Conservation (phyloP, 805 yeast genomes). For the Starmerella roubikii region DNA sequence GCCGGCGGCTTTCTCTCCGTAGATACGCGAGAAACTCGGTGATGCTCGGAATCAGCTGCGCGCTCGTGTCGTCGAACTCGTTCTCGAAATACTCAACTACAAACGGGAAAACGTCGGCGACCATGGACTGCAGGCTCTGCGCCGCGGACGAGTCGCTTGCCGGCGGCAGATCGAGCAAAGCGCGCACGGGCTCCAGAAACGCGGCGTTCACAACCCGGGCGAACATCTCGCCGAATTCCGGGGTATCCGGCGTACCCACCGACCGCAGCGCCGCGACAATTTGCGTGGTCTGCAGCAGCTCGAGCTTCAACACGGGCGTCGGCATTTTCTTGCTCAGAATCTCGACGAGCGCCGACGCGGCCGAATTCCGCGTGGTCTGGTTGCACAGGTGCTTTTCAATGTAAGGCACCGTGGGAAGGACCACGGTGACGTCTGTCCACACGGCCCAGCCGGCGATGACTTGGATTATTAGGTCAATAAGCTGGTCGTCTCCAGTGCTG, state of each 20-base stretch:
- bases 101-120: slow-evolving; percentile 57
- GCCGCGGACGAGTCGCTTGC: slow-evolving; percentile 1
- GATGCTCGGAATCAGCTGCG: slow-evolving; percentile 70
- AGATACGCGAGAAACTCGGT: slow-evolving; percentile 58
- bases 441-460: slow-evolving; percentile 76
- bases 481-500: slow-evolving; percentile 27
- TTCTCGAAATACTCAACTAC: slow-evolving; percentile 57
- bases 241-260: slow-evolving; percentile 25
- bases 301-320: slow-evolving; percentile 52
- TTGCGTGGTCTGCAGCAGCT: slow-evolving; percentile 54
- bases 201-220: slow-evolving; percentile 63
- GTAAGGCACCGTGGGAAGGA: slow-evolving; percentile 40
- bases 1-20: slow-evolving; percentile 37
- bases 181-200: slow-evolving; percentile 54
- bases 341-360: slow-evolving; percentile 45
- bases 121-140: slow-evolving; percentile 29
- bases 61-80: slow-evolving; percentile 79
- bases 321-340: slow-evolving; percentile 63
- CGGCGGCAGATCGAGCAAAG: slow-evolving; percentile 11
- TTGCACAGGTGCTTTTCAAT: slow-evolving; percentile 46
- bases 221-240: slow-evolving; percentile 61
- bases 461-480: slow-evolving; percentile 44
- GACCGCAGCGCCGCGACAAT: slow-evolving; percentile 38
- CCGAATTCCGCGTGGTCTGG: slow-evolving; percentile 35
- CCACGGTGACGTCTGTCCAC: slow-evolving; percentile 78